These are phyloP conservation scores for Naganishia kalamii DNA, from an alignment of 768 basidiomycete genomes.

Conservation along the genomic window DNA sequence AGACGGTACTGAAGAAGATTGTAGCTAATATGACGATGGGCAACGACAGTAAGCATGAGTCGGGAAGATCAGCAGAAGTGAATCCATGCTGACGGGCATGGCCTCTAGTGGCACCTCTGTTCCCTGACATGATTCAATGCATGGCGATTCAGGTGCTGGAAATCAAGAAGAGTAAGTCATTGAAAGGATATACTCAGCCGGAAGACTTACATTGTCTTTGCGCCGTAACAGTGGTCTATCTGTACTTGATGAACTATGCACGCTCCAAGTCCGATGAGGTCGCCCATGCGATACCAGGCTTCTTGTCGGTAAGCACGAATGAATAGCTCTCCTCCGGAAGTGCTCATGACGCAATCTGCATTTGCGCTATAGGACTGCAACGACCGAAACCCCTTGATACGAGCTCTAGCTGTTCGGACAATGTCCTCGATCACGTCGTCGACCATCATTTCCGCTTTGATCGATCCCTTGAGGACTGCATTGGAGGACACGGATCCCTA, in stretches of 20 bases:
- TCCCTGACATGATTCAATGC: conserved; percentile 91
- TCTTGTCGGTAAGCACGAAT: conserved; percentile 62
- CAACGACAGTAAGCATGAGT: conserved; percentile 74
- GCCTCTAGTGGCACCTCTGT: conserved; percentile 76
- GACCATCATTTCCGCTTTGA: conserved; percentile 68
- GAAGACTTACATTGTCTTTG: background rate
- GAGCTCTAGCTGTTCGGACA: conserved; percentile 92
- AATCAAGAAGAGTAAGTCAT: conserved; percentile 97
- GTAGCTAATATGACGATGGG: conserved; percentile 99
- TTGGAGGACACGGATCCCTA: conserved; percentile 93
- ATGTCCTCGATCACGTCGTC: conserved; percentile 99
- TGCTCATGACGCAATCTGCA: background rate
- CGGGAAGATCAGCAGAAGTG: background rate
- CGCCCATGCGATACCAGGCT: conserved; percentile 79
- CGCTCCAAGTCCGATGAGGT: conserved; percentile 89
- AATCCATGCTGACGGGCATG: conserved; percentile 20
- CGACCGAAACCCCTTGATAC: conserved; percentile 91
- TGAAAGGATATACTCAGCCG: no score
- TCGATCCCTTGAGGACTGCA: conserved; percentile 84
- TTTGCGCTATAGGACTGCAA: conserved; percentile 69
- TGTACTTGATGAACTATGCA: conserved; percentile 95
- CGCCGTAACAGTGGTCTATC: conserved; percentile 73
- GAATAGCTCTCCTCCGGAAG: background rate
- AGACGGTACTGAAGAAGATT: conserved; percentile 91
- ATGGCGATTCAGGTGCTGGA: conserved; percentile 90